Conservation (phyloP, 495 filamentous ascomycete species). For the Parathielavia appendiculata region DNA sequence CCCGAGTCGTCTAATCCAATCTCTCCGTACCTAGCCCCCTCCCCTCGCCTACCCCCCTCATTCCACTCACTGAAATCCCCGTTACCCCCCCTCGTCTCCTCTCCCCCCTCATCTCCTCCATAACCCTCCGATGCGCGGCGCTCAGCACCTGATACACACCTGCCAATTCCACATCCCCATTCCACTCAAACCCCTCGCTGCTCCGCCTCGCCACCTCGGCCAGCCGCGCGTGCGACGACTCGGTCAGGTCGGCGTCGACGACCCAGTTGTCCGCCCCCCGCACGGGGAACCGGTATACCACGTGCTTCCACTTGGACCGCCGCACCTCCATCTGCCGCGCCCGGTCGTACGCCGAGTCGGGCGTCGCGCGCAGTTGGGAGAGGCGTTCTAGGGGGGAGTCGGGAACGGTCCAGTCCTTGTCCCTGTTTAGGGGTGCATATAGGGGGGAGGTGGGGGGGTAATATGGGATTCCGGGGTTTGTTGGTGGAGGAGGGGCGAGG, state of each 20-base stretch:
- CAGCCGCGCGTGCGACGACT: conserved; percentile 22
- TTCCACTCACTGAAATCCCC: too few relatives aligned
- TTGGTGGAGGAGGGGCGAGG: neutral
- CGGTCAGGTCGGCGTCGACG: conserved; percentile 23
- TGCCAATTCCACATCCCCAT: conserved; percentile 21
- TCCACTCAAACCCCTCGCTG: conserved; percentile 21
- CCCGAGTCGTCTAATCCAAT: too few relatives aligned
- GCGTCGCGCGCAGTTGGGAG: conserved; percentile 21
- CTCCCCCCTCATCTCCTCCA: conserved; percentile 24
- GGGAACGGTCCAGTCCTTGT: conserved; percentile 15
- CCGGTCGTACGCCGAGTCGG: conserved; percentile 25
- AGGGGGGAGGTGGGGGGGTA: neutral
- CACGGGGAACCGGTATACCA: conserved; percentile 20
- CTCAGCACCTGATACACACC: conserved; percentile 20
- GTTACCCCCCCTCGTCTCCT: conserved; percentile 7
- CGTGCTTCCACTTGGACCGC: conserved; percentile 21
- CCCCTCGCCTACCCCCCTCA: too few relatives aligned
- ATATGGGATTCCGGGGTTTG: neutral
- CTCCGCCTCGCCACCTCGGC: conserved; percentile 18
- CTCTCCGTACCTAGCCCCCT: too few relatives aligned
- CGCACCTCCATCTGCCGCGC: conserved; percentile 24
- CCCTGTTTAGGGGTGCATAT: neutral
- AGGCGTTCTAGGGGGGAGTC: conserved; percentile 18
- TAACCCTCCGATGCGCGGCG: conserved; percentile 13
- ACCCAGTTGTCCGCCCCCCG: conserved; percentile 19